A percentile compares a stretch with the other conserved stretches of the same genome.
Evolutionary conservation across 129 eudicot genomes (phyloP).

Genomic region (Ambrosia trifida): DNA sequence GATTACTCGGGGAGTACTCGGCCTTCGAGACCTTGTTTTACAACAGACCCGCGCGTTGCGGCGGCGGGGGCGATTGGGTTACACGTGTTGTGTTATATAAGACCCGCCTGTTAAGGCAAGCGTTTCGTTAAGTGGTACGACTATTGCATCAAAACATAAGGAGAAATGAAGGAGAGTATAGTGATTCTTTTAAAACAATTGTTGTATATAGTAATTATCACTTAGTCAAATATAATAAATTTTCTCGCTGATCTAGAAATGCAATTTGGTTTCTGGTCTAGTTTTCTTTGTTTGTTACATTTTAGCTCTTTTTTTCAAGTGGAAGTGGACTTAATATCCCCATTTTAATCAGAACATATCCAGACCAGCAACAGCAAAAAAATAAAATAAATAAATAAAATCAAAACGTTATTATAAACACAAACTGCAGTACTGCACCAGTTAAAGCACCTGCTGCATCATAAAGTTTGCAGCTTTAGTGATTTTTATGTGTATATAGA

Average conservation of each 20-base stretch:
- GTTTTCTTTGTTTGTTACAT: conserved; percentile 14
- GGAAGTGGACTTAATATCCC: conserved; percentile 60
- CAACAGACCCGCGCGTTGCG: no score
- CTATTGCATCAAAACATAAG: no score
- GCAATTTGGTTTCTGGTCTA: conserved; percentile 15
- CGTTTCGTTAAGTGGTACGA: no score
- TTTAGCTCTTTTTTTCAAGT: no score
- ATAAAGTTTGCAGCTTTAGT: not conserved
- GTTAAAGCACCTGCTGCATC: conserved; percentile 66
- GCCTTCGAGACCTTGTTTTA: no score
- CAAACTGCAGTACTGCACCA: conserved; percentile 57
- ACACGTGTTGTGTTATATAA: no score
- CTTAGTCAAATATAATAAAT: conserved; percentile 13
- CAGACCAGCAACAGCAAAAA: conserved; percentile 61
- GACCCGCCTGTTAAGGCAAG: no score
- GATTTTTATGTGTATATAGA: not conserved
- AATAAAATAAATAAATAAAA: no score
- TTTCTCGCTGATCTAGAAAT: not conserved
- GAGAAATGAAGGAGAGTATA: no score
- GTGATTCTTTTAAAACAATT: conserved; percentile 27
- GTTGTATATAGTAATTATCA: conserved; percentile 16
- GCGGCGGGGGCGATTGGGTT: no score
- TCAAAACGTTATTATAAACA: conserved; percentile 60
- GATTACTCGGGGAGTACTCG: no score
- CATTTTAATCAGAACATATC: conserved; percentile 61